These are phyloP conservation scores for Neonectria coccinea DNA, from an alignment of 2,329 filamentous ascomycete species.

Conservation along the genomic window DNA sequence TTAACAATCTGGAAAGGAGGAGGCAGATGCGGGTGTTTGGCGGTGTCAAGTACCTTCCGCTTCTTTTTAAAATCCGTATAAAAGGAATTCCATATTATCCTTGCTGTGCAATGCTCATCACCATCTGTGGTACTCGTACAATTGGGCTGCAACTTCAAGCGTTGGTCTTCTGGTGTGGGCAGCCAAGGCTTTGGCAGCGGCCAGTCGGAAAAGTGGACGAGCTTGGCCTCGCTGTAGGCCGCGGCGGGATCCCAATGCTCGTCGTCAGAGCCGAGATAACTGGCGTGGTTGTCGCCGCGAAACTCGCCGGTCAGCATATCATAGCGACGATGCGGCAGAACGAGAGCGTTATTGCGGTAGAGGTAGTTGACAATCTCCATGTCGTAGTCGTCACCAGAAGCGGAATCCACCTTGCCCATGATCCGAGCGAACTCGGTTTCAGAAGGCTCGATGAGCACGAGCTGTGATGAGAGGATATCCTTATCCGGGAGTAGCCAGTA, in stretches of 20 bases:
- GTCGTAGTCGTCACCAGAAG: slow-evolving; percentile 61
- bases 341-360: slow-evolving; percentile 67
- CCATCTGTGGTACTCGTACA: slow-evolving; percentile 62
- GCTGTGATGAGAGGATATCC: slow-evolving; percentile 66
- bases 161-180: slow-evolving; percentile 33
- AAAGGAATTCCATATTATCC: slow-evolving; percentile 42
- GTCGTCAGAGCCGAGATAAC: slow-evolving; percentile 55
- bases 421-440: slow-evolving; percentile 59
- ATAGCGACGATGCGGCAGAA: slow-evolving; percentile 74
- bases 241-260: slow-evolving; percentile 68
- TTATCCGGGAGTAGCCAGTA: slow-evolving; percentile 73
- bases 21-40: neutral
- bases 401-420: slow-evolving; percentile 37
- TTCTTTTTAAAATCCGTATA: slow-evolving; percentile 63
- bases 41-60: slow-evolving; percentile 23
- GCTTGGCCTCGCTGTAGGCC: slow-evolving; percentile 69
- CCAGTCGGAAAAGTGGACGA: slow-evolving; percentile 79
- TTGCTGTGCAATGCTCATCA: slow-evolving; percentile 54
- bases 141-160: slow-evolving; percentile 32
- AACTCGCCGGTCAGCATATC: slow-evolving; percentile 74
- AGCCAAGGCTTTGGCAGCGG: slow-evolving; percentile 72
- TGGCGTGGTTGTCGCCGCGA: slow-evolving; percentile 60
- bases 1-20: neutral
- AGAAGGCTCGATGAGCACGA: slow-evolving; percentile 71
- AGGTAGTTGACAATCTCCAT: slow-evolving; percentile 76